Base-by-base conservation (phyloP, 2,329 filamentous ascomycete species). In the Diaporthe ilicicola region DNA sequence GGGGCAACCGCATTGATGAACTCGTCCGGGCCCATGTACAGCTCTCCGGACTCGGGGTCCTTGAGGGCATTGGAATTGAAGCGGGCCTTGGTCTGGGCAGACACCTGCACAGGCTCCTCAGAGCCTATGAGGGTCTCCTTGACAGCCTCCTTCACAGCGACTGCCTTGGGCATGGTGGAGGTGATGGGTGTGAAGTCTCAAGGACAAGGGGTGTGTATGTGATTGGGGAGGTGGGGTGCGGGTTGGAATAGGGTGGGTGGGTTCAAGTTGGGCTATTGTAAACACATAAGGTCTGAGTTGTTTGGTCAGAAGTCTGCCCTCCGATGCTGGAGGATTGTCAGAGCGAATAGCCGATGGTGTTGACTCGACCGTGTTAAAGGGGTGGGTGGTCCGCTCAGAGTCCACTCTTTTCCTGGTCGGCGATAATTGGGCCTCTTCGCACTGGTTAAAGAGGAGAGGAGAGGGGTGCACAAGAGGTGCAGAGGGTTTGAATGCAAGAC, bases 1-100 rank as follows among this genome's bases (percentile, higher is more conserved):
- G 96, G 96, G 76, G 94, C 95, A 84, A 99, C 91, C 34, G 95
- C 95, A 78, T 95, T 87, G 77, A 98, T 90, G 81, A 99, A 99
- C 80, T 97, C 90, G n/a, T 95, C 90, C 73, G 92, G 89, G 55
- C 88, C 91, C 89, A 99, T 93, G 79, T 89, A 94, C 70, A 91
- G 85, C 78, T 98, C 94, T 71, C 93, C 95, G 12, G 90, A 88
- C 76, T 90, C 86, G 72, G 91, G 85, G 78, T 97, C 94, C 80
- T 92, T 92, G 78, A 88, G 83, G 50, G 96, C 94, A 85, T 95
- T 87, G 78, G 89, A 89, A 76, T 90, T 83, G 82, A 98, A 99
- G 73, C 90, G 90, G 70, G 90, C 86, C 82, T 91, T 93, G 74
- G 92, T 91, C 81, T 95, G 91, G 73, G 89, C 87, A 61, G 94